Evolutionary conservation across 257 asterid species (phyloP).

Genomic region (Penstemon barbatus): DNA sequence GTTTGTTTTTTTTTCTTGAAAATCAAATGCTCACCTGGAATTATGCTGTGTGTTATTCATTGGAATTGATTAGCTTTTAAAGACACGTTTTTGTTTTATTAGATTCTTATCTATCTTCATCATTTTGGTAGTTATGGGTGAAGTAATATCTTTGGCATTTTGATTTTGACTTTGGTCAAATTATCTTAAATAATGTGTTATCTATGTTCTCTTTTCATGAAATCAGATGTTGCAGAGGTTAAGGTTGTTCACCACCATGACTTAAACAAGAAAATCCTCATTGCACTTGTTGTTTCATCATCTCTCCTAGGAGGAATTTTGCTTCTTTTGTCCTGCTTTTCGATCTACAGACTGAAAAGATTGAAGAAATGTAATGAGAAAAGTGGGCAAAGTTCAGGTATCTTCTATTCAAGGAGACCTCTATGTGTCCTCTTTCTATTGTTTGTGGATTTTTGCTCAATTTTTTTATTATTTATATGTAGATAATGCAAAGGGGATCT

Average conservation of each 20-base stretch:
- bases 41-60: not conserved
- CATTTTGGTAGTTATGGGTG: not conserved
- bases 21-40: not conserved
- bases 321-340: conserved; percentile 45
- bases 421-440: not conserved
- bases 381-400: conserved; percentile 47
- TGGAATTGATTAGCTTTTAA: conserved; percentile 1
- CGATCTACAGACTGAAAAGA: conserved; percentile 48
- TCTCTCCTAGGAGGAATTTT: conserved; percentile 58
- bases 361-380: conserved; percentile 36
- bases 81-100: not conserved
- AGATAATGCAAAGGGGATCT: conserved; percentile 41
- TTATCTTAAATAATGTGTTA: not conserved
- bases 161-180: conserved; percentile 1
- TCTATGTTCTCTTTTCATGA: conserved; percentile 9
- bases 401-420: not conserved
- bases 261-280: conserved; percentile 53
- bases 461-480: conserved; percentile 13
- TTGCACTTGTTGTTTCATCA: conserved; percentile 61
- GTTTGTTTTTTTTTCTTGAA: not conserved
- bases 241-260: conserved; percentile 58
- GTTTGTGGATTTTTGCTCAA: not conserved
- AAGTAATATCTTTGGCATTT: not conserved
- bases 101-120: no score
- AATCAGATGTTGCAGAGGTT: conserved; percentile 40